Evolutionary conservation across 2,329 filamentous ascomycete species (phyloP).

Genomic region (Aspergillus sp.): DNA sequence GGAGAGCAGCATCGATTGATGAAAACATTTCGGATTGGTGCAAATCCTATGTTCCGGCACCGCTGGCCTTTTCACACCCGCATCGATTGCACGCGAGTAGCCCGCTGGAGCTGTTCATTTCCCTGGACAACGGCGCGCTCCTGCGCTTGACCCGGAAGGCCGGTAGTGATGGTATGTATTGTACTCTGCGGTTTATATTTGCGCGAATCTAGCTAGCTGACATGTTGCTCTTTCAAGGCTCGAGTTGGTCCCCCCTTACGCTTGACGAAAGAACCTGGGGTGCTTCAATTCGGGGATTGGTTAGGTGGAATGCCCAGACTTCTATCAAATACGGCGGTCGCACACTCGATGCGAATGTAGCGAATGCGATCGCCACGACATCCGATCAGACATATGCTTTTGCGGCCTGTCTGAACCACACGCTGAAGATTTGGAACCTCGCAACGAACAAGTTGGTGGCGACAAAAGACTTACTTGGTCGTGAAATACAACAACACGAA

Average conservation of each 20-base stretch:
- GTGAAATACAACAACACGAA: conserved; percentile 65
- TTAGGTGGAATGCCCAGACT: conserved; percentile 45
- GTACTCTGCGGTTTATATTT: not conserved
- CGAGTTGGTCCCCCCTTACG: conserved; percentile 46
- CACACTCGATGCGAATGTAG: conserved; percentile 43
- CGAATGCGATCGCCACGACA: conserved; percentile 46
- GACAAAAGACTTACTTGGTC: conserved; percentile 74
- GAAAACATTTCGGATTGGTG: conserved; percentile 73
- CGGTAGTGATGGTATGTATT: conserved; percentile 49
- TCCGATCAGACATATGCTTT: conserved; percentile 58
- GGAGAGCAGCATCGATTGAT: conserved; percentile 67
- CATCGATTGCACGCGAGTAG: conserved; percentile 77
- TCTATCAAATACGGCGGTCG: conserved; percentile 43
- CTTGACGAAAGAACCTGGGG: conserved; percentile 51
- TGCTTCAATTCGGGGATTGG: conserved; percentile 47
- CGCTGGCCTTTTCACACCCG: conserved; percentile 73
- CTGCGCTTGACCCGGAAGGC: conserved; percentile 67
- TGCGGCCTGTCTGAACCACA: conserved; percentile 86
- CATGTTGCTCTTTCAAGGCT: conserved; percentile 25
- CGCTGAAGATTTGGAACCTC: conserved; percentile 85
- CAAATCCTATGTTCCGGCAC: conserved; percentile 70
- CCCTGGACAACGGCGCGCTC: conserved; percentile 51
- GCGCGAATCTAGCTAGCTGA: conserved; percentile 10
- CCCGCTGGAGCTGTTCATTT: conserved; percentile 72
- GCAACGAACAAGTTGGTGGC: conserved; percentile 74